Percentiles rank a stretch among this genome's conserved stretches.
Conservation (phyloP, 305 asterid species). For the Solanum hybrid region DNA sequence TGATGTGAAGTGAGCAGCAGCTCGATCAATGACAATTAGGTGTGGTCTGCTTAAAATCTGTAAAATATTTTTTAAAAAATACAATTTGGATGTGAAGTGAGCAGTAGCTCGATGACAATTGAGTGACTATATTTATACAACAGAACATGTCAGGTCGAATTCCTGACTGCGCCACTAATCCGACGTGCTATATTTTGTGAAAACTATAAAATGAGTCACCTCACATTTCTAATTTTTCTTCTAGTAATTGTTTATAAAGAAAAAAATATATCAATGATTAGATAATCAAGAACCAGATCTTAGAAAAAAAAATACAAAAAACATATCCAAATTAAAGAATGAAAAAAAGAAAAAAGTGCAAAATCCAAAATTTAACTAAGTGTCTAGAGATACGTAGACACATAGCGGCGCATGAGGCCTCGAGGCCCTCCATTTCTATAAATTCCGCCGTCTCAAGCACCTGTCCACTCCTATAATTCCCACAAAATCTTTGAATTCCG, state of each 20-base stretch:
- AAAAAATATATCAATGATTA: slow-evolving; percentile 8
- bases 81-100: too few species aligned
- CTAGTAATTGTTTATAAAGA: not conserved
- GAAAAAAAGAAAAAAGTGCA: not conserved
- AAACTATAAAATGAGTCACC: not conserved
- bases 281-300: slow-evolving; percentile 14
- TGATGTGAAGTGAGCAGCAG: too few species aligned
- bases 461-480: not conserved
- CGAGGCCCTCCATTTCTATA: not conserved
- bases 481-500: not conserved
- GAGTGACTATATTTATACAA: not conserved
- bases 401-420: slow-evolving; percentile 22
- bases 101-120: not conserved
- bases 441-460: not conserved
- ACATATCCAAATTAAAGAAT: not conserved
- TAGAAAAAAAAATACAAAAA: not conserved
- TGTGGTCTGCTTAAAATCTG: too few species aligned
- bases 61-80: too few species aligned
- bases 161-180: accelerated
- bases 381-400: slow-evolving; percentile 15
- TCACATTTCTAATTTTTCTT: not conserved
- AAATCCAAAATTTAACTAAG: not conserved
- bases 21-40: too few species aligned
- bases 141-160: too few species aligned
- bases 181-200: not conserved